Evolutionary conservation across 169 alveolate species (phyloP), one percentile per base, ranked within the genome.

Genomic region (Neospora caninum): DNA sequence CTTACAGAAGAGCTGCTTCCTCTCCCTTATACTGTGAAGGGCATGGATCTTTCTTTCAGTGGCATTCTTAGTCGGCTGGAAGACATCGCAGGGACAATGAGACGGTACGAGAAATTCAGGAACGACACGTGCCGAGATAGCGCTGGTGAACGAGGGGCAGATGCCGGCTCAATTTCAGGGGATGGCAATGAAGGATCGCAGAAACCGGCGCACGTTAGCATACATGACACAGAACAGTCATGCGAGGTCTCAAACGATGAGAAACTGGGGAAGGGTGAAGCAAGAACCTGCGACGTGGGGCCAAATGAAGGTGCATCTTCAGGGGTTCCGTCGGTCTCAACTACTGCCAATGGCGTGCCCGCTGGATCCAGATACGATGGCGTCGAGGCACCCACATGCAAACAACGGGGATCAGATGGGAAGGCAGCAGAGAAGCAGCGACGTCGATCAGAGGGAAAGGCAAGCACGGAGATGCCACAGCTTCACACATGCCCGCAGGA

Each of bases 21-120:
- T 54, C 97, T 99, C 38, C 99, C 99, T n/a, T 99, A 98, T 95
- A 97, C 97, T 25, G 99, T 99, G 29, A 99, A 99, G 92, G 99
- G 99, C 38, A 99, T 99, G 99, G 99, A 99, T 97, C 98, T 99
- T 91, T 97, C 99, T 41, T 98, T 98, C 92, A 97, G 99, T 83
- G 99, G 99, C 9, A 96, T 98, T 43, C 93, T 98, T 27, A 97
- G 96, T 0, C 86, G 83, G 58, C 78, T 91, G 18, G 95, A 92
- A 39, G 95, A 92, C 43, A 86, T 88, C 39, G 42, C 88, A 0
- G 91, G 83, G 25, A 45, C 27, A 31, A 92, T 92, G 95, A 10
- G 41, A 20, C 89, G 89, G 16, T 82, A 82, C 67, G 27, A 45
- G 38, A 0, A 41, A 49, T n/a, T 82, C 67, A 9, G 38, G 54